Evolutionary conservation across 352 stramenopile genomes (phyloP), one percentile per base, ranked within the genome.

Genomic region (Elongisporangium anandrum): DNA sequence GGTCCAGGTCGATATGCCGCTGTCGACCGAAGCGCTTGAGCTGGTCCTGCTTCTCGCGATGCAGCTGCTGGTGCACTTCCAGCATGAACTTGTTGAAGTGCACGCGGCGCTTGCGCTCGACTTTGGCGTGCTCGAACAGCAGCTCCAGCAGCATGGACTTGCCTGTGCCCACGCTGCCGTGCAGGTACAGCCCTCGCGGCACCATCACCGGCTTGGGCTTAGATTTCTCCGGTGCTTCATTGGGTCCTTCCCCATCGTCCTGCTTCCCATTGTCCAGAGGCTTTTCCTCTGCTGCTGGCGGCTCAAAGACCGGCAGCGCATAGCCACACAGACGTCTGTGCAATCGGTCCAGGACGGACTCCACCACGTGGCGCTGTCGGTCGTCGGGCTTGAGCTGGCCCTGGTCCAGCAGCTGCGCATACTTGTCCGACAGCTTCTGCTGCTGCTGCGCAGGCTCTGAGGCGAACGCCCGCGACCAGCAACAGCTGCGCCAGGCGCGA

Each of bases 61-160:
- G 90, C 39, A 99, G 87, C 5, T 90, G 82, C 59, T 79, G 64
- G 65, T 99, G 97, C 16, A 99, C 89, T 19, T 98, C 88, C 24
- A 97, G 70, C 81, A 99, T 97, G 76, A 99, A 99, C 56, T 92
- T 85, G 75, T 99, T 97, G 66, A 99, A 99, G 69, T 99, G 96
- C 57, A 98, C 88, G 47, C 96, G 81, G 38, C 84, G 85, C 60
- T 97, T 98, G 64, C 77, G 87, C 41, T 75, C 51, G 22, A 84
- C 69, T 0, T 60, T 59, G 19, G 85, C 67, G 38, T 75, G 59
- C 17, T 83, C 63, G 65, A 90, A 98, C 65, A 99, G 98, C 16
- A 97, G 63, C 68, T 99, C 93, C 89, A 99, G 96, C 12, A 99
- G 78, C 80, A 98, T 96, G 13, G 90, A 97, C 73, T 99, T 99